Evolutionary conservation across 441 rosid species (phyloP).

Genomic region (Brassica balearica): DNA sequence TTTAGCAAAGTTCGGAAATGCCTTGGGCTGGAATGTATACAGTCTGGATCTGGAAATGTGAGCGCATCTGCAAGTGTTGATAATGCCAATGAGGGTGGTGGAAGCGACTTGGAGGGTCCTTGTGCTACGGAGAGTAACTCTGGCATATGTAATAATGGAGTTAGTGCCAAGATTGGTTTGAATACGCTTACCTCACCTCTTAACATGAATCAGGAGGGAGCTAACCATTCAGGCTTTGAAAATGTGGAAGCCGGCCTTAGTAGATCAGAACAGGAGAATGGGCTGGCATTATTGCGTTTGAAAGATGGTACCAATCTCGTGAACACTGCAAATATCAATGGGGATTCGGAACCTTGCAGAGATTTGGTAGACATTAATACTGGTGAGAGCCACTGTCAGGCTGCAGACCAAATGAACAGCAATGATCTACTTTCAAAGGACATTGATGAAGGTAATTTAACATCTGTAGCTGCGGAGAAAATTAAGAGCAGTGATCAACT

Average conservation of each 20-base stretch:
- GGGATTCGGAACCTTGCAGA: conserved; percentile 39
- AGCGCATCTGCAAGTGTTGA: conserved; percentile 64
- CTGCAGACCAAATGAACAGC: conserved; percentile 30
- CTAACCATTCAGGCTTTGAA: conserved; percentile 42
- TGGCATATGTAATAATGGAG: conserved; percentile 45
- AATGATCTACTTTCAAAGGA: conserved; percentile 41
- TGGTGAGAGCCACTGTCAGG: conserved; percentile 44
- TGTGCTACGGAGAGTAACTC: conserved; percentile 65
- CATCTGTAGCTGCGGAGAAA: conserved; percentile 38
- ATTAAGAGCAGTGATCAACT: conserved; percentile 44
- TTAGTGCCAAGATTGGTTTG: background rate
- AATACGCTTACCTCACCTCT: background rate
- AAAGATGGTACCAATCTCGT: conserved; percentile 45
- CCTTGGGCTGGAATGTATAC: conserved; percentile 83
- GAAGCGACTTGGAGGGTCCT: conserved; percentile 72
- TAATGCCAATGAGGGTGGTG: conserved; percentile 62
- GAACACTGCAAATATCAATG: conserved; percentile 45
- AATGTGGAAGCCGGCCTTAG: conserved; percentile 50
- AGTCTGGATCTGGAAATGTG: conserved; percentile 49
- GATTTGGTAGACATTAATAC: conserved; percentile 38
- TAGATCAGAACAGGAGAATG: conserved; percentile 50
- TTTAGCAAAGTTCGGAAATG: conserved; percentile 95
- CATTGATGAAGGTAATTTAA: conserved; percentile 43
- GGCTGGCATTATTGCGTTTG: conserved; percentile 33
- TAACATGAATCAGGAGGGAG: conserved; percentile 41